Evolutionary conservation across 345 rosid species (phyloP).

Genomic region (Salix brachista): DNA sequence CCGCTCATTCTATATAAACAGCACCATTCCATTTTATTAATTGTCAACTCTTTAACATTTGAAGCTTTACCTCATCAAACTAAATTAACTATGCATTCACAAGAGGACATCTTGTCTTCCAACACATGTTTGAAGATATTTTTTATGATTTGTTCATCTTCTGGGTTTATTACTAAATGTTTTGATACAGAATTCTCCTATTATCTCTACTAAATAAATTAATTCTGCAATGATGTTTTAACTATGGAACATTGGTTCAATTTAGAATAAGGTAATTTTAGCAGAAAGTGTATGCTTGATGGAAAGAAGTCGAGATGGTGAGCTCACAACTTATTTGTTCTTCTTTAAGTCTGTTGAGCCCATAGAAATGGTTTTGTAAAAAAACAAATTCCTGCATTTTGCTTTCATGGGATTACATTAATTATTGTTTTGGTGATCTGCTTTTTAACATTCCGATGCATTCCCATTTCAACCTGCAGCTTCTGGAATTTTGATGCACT

Average conservation of each 20-base stretch:
- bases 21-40: background rate
- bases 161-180: background rate
- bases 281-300: background rate
- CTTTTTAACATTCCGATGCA: background rate
- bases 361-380: too few species aligned
- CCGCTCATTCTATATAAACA: background rate
- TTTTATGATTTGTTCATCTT: background rate
- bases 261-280: background rate
- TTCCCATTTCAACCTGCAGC: conserved; percentile 39
- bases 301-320: background rate
- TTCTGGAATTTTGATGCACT: conserved; percentile 98
- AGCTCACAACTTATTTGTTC: background rate
- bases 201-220: background rate
- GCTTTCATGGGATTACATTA: background rate
- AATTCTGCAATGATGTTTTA: background rate
- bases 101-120: background rate
- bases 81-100: background rate
- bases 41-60: conserved; percentile 2
- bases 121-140: background rate
- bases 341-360: background rate
- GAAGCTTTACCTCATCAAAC: background rate
- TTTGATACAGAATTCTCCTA: background rate
- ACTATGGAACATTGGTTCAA: background rate
- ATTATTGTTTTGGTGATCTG: background rate
- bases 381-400: too few species aligned